These are phyloP conservation scores for Rhizoclosmatium sp. DNA, from an alignment of 192 early-diverging fungal species.

Conservation along the genomic window DNA sequence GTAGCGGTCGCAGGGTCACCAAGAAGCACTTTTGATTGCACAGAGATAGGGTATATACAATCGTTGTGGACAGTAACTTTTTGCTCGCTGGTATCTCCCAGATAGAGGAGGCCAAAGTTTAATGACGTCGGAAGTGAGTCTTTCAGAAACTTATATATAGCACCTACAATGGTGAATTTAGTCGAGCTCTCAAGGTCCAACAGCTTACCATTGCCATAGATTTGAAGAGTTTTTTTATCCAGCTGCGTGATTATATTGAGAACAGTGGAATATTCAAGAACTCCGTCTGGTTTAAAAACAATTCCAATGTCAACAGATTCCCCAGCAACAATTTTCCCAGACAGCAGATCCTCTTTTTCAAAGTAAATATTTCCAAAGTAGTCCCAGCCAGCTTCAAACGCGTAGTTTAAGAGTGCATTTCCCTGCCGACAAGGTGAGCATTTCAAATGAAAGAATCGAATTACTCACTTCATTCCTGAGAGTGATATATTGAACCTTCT, in stretches of 20 bases:
- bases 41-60: slow-evolving; percentile 34
- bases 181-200: neutral
- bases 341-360: slow-evolving; percentile 7
- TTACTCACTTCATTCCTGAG: slow-evolving; percentile 49
- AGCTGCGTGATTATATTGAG: slow-evolving; percentile 49
- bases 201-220: slow-evolving; percentile 40
- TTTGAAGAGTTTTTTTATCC: slow-evolving; percentile 40
- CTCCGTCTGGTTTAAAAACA: slow-evolving; percentile 44
- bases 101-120: slow-evolving; percentile 43
- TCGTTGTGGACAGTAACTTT: slow-evolving; percentile 35
- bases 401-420: slow-evolving; percentile 51
- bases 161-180: slow-evolving; percentile 32
- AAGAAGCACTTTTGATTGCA: slow-evolving; percentile 26
- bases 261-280: slow-evolving; percentile 31
- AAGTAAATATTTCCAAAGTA: slow-evolving; percentile 42
- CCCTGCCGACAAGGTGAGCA: slow-evolving; percentile 32
- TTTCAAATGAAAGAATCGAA: slow-evolving; percentile 12
- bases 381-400: slow-evolving; percentile 52
- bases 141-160: slow-evolving; percentile 46
- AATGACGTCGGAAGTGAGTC: slow-evolving; percentile 44
- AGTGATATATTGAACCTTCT: slow-evolving; percentile 27
- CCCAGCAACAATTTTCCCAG: slow-evolving; percentile 45
- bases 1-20: slow-evolving; percentile 6
- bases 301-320: slow-evolving; percentile 35
- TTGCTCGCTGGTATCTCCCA: slow-evolving; percentile 34